A percentile compares a stretch with the other conserved stretches of the same genome.
These are phyloP conservation scores for Oleoguttula mirabilis DNA, from an alignment of 495 filamentous ascomycete species.

Conservation along the genomic window DNA sequence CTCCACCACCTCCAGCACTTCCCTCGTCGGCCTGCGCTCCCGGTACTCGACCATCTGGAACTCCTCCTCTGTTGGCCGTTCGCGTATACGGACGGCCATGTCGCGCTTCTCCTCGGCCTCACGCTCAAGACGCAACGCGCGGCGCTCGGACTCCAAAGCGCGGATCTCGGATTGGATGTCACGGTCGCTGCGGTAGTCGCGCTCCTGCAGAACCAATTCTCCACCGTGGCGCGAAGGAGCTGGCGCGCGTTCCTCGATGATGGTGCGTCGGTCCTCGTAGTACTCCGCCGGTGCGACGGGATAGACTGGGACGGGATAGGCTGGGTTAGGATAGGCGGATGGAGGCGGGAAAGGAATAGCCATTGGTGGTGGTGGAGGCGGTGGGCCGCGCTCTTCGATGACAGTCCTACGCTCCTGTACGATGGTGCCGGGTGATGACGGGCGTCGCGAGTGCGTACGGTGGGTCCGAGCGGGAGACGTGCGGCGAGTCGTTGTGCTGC, in stretches of 20 bases:
- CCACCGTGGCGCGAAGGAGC: slow-evolving; percentile 5
- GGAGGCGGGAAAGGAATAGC: background rate
- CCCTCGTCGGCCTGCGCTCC: slow-evolving; percentile 1
- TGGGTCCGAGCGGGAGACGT: slow-evolving; percentile 15
- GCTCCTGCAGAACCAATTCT: slow-evolving; percentile 40
- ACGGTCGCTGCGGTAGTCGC: slow-evolving; percentile 36
- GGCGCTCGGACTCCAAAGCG: slow-evolving; percentile 41
- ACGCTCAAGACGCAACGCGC: slow-evolving; percentile 32
- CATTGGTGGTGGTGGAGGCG: slow-evolving; percentile 6
- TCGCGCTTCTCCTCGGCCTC: slow-evolving; percentile 34
- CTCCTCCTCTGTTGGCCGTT: slow-evolving; percentile 40
- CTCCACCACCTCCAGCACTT: slow-evolving; percentile 41
- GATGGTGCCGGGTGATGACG: slow-evolving; percentile 7
- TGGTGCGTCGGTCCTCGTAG: slow-evolving; percentile 12
- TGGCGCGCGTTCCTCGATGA: slow-evolving; percentile 9
- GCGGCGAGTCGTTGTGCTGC: slow-evolving; percentile 9
- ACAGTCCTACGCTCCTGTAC: slow-evolving; percentile 14
- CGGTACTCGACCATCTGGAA: slow-evolving; percentile 19
- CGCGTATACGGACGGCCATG: slow-evolving; percentile 35
- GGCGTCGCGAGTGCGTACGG: slow-evolving; percentile 5
- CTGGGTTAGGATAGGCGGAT: background rate
- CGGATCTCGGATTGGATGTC: slow-evolving; percentile 49
- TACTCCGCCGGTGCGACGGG: background rate
- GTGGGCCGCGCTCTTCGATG: slow-evolving; percentile 7
- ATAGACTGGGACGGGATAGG: background rate